Percentiles rank a stretch among this genome's conserved stretches.
Evolutionary conservation across 345 rosid genomes (phyloP).

Genomic region (Eucalyptus curtisii): DNA sequence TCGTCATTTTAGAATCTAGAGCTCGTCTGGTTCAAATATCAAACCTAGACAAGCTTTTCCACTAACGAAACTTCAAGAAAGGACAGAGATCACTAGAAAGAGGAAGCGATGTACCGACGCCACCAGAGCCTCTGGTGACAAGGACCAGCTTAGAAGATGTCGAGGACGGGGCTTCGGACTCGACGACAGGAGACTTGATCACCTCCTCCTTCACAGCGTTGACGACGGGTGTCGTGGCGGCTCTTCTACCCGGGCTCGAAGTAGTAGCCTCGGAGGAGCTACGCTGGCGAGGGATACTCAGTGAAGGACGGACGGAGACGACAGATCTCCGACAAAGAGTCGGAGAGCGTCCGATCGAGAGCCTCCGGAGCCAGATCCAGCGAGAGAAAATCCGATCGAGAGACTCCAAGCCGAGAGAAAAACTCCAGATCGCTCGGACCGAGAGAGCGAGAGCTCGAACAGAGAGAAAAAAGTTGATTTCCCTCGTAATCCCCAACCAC

Average conservation of each 20-base stretch:
- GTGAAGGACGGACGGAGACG: conserved; percentile 4
- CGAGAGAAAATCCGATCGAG: too few species aligned
- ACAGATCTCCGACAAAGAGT: conserved; percentile 1
- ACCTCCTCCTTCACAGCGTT: conserved; percentile 36
- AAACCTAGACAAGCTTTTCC: neutral
- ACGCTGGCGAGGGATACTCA: neutral
- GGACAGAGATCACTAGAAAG: neutral
- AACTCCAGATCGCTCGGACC: too few species aligned
- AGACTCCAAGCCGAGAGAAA: too few species aligned
- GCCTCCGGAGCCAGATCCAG: too few species aligned
- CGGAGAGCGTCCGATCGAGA: too few species aligned
- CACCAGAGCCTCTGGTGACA: conserved; percentile 73
- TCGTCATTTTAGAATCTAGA: neutral
- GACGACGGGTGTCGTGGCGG: neutral
- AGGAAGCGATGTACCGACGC: too few species aligned
- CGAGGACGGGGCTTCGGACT: conserved; percentile 9
- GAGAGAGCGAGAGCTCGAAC: too few species aligned
- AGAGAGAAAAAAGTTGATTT: too few species aligned
- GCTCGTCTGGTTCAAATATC: neutral
- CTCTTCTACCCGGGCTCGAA: conserved; percentile 2
- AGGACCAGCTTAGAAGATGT: conserved; percentile 72
- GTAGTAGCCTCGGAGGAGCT: neutral
- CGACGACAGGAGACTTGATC: conserved; percentile 21
- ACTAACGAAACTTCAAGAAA: neutral
- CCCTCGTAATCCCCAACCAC: too few species aligned